phyloP scores from a whole-genome alignment of 106 monocot genomes.

The Allium fistulosum region DNA sequence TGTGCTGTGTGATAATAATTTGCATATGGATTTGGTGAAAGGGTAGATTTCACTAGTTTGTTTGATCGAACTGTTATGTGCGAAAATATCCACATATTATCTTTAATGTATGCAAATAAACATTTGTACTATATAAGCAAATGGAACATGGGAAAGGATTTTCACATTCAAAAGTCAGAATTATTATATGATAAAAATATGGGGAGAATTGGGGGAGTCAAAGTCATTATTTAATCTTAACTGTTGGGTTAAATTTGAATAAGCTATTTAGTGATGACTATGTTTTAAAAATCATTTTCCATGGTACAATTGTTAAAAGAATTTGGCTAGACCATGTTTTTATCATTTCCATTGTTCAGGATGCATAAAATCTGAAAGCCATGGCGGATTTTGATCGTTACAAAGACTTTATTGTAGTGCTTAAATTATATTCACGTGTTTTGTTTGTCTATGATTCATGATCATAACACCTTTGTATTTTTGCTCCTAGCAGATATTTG shows the following conservation, averaged over 20 bases:
- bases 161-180: not conserved
- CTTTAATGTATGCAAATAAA: not conserved
- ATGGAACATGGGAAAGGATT: not conserved
- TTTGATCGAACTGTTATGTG: not conserved
- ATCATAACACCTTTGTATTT: no score
- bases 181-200: no score
- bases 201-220: no score
- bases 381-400: not conserved
- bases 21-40: no score
- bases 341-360: not conserved
- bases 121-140: not conserved
- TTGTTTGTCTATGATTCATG: not conserved
- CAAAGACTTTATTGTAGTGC: not conserved
- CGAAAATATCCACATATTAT: not conserved
- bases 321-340: not conserved
- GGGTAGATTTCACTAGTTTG: no score
- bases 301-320: no score
- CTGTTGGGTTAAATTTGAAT: no score
- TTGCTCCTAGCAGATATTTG: slow-evolving; percentile 52
- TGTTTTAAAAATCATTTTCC: no score
- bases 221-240: no score
- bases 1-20: no score
- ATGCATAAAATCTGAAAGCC: not conserved
- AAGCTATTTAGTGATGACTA: no score
- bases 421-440: not conserved